Conservation (phyloP, 106 monocot genomes). For the Dioscorea alata region DNA sequence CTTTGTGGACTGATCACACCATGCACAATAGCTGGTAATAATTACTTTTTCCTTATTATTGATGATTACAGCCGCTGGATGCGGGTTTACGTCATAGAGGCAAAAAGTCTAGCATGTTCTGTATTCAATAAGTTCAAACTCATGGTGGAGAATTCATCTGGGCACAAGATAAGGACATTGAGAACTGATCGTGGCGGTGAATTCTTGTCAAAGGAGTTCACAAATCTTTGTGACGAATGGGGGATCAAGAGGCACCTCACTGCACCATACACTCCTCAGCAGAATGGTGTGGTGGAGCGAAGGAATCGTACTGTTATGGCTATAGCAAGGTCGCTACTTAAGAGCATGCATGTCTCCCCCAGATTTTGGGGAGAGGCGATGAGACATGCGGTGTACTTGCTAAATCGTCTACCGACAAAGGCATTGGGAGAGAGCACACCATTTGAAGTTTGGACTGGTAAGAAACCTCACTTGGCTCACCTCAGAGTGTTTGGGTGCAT, state of each 20-base stretch:
- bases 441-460: constrained; percentile 8
- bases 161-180: not conserved
- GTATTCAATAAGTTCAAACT: constrained; percentile 3
- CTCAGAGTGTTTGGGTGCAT: constrained; percentile 15
- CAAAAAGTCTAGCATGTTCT: not conserved
- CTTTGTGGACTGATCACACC: constrained; percentile 3
- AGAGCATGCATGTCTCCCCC: not conserved
- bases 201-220: constrained; percentile 5
- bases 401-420: constrained; percentile 15
- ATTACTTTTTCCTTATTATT: constrained; percentile 2
- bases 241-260: constrained; percentile 10
- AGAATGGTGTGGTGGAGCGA: constrained; percentile 11
- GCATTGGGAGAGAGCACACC: not conserved
- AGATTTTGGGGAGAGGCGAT: constrained; percentile 22
- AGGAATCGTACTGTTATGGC: no score
- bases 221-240: not conserved
- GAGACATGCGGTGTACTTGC: not conserved
- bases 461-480: constrained; percentile 4
- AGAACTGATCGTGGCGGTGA: no score
- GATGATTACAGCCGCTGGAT: constrained; percentile 17
- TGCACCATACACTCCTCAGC: constrained; percentile 10
- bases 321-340: constrained; percentile 8
- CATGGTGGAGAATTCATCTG: not conserved
- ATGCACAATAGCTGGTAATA: not conserved
- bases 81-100: constrained; percentile 1